A percentile compares a stretch with the other conserved stretches of the same genome.
Evolutionary conservation across 176 grass and related monocot genomes (phyloP).

Genomic region (Aegilops speltoides): DNA sequence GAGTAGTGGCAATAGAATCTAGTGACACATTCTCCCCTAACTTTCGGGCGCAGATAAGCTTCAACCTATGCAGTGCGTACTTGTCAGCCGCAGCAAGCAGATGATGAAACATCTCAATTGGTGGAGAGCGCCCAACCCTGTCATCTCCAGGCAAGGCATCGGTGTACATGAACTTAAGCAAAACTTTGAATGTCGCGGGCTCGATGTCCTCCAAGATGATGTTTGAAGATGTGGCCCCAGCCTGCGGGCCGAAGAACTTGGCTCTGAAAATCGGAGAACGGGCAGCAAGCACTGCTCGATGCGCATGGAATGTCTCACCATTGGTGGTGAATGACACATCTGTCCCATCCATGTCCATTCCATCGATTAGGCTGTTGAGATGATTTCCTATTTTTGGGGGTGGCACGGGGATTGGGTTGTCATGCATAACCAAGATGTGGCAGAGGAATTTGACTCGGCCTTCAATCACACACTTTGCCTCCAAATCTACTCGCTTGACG

Average conservation of each 20-base stretch:
- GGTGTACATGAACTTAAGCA: slow-evolving; percentile 55
- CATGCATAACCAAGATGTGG: not conserved
- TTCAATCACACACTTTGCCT: not conserved
- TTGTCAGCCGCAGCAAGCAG: slow-evolving; percentile 51
- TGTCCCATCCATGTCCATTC: not conserved
- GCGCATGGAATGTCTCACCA: slow-evolving; percentile 24
- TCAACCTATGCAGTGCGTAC: slow-evolving; percentile 52
- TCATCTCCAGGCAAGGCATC: slow-evolving; percentile 21
- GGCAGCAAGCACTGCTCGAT: slow-evolving; percentile 31
- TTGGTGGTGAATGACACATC: slow-evolving; percentile 32
- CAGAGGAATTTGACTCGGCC: not conserved
- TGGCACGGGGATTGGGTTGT: not conserved
- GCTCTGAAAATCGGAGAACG: slow-evolving; percentile 28
- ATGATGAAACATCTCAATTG: not conserved
- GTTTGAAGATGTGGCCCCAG: not conserved
- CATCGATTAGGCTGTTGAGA: not conserved
- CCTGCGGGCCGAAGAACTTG: slow-evolving; percentile 17
- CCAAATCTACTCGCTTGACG: not conserved
- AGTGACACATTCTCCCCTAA: slow-evolving; percentile 36
- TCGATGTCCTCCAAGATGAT: slow-evolving; percentile 25
- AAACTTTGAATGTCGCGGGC: slow-evolving; percentile 27
- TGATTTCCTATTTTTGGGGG: slow-evolving; percentile 1
- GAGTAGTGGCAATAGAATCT: slow-evolving; percentile 22
- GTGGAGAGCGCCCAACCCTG: not conserved
- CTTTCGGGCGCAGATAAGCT: slow-evolving; percentile 43